Evolutionary conservation across 139 green algal species (phyloP), one percentile per base, ranked within the genome.

Genomic region (Pycnococcus provasolii): DNA sequence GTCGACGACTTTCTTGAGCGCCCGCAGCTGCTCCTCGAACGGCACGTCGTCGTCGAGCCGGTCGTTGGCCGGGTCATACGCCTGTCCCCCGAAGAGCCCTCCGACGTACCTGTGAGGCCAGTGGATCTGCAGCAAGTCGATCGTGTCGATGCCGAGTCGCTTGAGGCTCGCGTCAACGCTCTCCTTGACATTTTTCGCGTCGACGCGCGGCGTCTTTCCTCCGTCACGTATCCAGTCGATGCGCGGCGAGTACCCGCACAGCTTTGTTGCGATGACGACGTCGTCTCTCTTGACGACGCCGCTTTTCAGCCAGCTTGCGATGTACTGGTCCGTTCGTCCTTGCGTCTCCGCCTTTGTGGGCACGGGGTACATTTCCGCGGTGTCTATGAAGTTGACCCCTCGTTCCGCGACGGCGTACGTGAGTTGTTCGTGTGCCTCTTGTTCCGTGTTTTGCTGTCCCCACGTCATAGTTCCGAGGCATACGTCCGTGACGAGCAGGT

Each of bases 321-420:
- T 91, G 77, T 87, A 90, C 26, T 62, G 67, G 68, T 96, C 89
- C 9, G 90, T 95, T 7, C 50, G 48, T 8, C 90, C 90, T 68
- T 88, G 77, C 6, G 84, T 92, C 60, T 79, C 72, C 26, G 42
- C 3, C 2, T 64, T 40, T n/a, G 59, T 53, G 1, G 71, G 70
- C 0, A 77, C 61, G 0, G 88, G 85, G 71, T 94, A 94, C 57
- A 93, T 87, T 66, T 94, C 84, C 13, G 84, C 88, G 1, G 88
- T 91, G 71, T 96, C 90, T 39, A 96, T 66, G 66, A 96, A 94
- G 77, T 96, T 96, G 42, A 96, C 59, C 4, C 83, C 87, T 26
- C 66, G 61, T 45, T 75, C 39, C n/a, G 82, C 75, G 45, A 77
- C 53, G 1, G 80, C 79, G 46, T 82, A 83, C 60, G 79, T 71